phyloP scores from a whole-genome alignment of 2,329 filamentous ascomycete species.

The Fusarium foetens region DNA sequence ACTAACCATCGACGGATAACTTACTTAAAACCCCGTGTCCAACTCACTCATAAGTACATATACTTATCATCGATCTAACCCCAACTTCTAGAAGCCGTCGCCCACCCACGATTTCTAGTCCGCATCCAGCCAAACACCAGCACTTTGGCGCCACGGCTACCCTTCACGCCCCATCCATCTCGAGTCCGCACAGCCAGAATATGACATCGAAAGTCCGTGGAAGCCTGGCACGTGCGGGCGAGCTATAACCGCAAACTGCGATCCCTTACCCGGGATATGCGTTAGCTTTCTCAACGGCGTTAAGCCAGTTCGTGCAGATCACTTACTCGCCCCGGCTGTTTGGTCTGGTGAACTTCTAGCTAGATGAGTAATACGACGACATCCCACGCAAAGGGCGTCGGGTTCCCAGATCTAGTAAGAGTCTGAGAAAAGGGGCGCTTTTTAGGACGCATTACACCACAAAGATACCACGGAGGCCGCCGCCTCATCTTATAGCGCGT shows the following conservation, averaged over 20 bases:
- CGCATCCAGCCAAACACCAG: slow-evolving; percentile 5
- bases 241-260: slow-evolving; percentile 1
- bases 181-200: neutral
- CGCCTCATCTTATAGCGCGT: slow-evolving; percentile 11
- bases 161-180: slow-evolving; percentile 17
- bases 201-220: neutral
- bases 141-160: slow-evolving; percentile 11
- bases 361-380: slow-evolving; percentile 27
- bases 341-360: neutral
- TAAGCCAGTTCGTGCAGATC: slow-evolving; percentile 13
- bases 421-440: neutral
- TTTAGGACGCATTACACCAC: neutral
- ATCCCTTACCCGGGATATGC: neutral
- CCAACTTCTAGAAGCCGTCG: slow-evolving; percentile 24
- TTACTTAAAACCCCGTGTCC: slow-evolving; percentile 25
- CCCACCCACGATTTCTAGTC: neutral
- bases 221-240: neutral
- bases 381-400: neutral
- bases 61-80: slow-evolving; percentile 25
- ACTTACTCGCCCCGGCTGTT: neutral
- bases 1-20: neutral
- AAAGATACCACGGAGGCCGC: neutral
- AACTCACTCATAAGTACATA: slow-evolving; percentile 17
- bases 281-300: slow-evolving; percentile 27
- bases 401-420: slow-evolving; percentile 28